Evolutionary conservation across 352 stramenopile species (phyloP).

Genomic region (Pythium rishiriense): DNA sequence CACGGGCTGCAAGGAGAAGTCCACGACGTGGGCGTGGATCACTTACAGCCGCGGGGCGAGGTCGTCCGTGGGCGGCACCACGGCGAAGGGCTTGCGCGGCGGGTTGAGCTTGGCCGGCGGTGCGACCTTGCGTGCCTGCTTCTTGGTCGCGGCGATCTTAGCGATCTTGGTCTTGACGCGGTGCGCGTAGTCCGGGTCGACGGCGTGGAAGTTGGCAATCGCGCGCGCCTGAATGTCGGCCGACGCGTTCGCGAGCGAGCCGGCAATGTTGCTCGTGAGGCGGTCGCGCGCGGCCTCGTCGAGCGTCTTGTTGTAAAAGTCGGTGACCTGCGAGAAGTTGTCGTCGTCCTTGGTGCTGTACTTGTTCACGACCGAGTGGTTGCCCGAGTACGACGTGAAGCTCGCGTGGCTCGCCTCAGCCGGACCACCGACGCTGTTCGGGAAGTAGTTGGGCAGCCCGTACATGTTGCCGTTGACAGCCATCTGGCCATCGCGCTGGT

Average conservation of each 20-base stretch:
- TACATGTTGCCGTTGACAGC: conserved; percentile 73
- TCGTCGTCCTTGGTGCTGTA: conserved; percentile 86
- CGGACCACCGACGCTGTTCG: conserved; percentile 77
- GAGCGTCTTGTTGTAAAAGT: conserved; percentile 86
- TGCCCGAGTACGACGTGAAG: conserved; percentile 31
- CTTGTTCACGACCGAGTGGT: conserved; percentile 47
- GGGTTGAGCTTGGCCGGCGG: conserved; percentile 55
- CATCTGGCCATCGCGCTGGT: conserved; percentile 88
- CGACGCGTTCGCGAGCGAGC: conserved; percentile 76
- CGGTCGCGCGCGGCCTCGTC: conserved; percentile 61
- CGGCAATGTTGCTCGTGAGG: conserved; percentile 88
- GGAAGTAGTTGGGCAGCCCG: conserved; percentile 84
- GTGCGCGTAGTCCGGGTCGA: conserved; percentile 84
- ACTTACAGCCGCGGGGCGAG: conserved; percentile 52
- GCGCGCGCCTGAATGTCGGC: conserved; percentile 77
- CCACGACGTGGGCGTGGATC: too few relatives aligned
- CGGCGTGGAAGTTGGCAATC: conserved; percentile 87
- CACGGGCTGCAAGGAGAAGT: too few relatives aligned
- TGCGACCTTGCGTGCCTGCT: conserved; percentile 12
- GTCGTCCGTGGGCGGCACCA: conserved; percentile 51
- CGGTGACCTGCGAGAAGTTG: conserved; percentile 86
- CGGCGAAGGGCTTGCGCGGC: conserved; percentile 54
- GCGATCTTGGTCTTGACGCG: conserved; percentile 79
- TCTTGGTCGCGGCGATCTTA: conserved; percentile 32
- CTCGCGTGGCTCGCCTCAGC: conserved; percentile 19